These are phyloP conservation scores for Rhodosorus marinus DNA, from an alignment of 23 red algal species.

Conservation along the genomic window DNA sequence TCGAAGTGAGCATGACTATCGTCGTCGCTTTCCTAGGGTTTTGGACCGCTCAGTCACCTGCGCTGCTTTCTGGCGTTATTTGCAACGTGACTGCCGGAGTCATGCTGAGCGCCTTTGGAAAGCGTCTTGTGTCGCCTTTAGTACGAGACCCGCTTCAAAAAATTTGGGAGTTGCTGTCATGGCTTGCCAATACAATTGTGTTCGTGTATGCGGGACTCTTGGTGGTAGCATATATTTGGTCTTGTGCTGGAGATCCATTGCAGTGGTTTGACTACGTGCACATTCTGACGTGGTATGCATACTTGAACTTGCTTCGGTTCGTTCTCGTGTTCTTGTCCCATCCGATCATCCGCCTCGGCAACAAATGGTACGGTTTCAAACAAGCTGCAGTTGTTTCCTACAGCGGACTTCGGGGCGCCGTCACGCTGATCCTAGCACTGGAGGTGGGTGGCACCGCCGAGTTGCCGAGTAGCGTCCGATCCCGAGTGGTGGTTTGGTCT, in stretches of 20 bases:
- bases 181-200: slow-evolving; percentile 88
- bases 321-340: slow-evolving; percentile 40
- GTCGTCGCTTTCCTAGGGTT: slow-evolving; percentile 72
- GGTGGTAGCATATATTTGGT: slow-evolving; percentile 64
- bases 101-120: slow-evolving; percentile 41
- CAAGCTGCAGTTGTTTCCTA: slow-evolving; percentile 40
- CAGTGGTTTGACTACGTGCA: slow-evolving; percentile 22
- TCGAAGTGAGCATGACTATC: slow-evolving; percentile 53
- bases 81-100: slow-evolving; percentile 52
- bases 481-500: slow-evolving; percentile 75
- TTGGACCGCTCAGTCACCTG: slow-evolving; percentile 67
- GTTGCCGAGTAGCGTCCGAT: slow-evolving; percentile 19
- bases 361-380: slow-evolving; percentile 39
- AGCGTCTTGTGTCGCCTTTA: slow-evolving; percentile 33
- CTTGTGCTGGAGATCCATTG: slow-evolving; percentile 40
- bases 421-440: slow-evolving; percentile 66
- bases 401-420: slow-evolving; percentile 60
- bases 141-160: slow-evolving; percentile 51
- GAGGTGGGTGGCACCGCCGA: slow-evolving; percentile 42
- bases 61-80: slow-evolving; percentile 62
- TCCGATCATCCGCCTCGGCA: slow-evolving; percentile 24
- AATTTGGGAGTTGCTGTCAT: slow-evolving; percentile 69
- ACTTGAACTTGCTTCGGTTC: slow-evolving; percentile 69
- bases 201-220: slow-evolving; percentile 85
- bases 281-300: slow-evolving; percentile 35